Evolutionary conservation across 768 basidiomycete species (phyloP), one percentile per base, ranked within the genome.

Genomic region (Pulveroboletus ravenelii): DNA sequence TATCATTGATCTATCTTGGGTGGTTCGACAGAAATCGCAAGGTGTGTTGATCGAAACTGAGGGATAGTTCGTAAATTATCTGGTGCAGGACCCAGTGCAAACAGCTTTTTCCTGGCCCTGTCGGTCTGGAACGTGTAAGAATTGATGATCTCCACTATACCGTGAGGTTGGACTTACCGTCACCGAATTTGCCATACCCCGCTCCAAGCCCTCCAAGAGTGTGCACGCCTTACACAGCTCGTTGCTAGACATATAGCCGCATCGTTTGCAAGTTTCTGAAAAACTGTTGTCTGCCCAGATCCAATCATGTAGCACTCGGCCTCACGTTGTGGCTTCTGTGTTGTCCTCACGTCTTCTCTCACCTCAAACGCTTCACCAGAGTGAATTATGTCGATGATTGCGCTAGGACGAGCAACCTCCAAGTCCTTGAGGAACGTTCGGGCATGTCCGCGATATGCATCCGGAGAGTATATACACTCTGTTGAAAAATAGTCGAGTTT

Each of bases 401-500:
- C 91, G 62, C 88, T 92, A 0, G 96, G 94, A 12, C 96, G 79
- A 18, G 93, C 87, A 0, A 87, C 90, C 72, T 99, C 96, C 13
- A 98, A 76, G 56, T 96, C 92, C 69, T 99, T 99, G 35, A 99
- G 79, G 60, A 98, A 95, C 0, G 81, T 83, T 42, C 96, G 80
- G 1, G 96, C 93, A 64, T 98, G 94, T 0, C 96, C 96, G 8
- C 96, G 87, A 66, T 99, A 99, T 5, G 96, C 96, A 65, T 97
- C 96, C 9, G 96, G 95, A 5, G 93, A 94, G 68, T 99, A 99
- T 59, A 98, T 97, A 67, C 96, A 99, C 65, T 99, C 96, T 8
- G 95, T 99, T 2, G 94, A 97, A 70, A 96, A 97, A 69, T 99
- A 99, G 64, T 97, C 94, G 18, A 99, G 77, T 70, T 97, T 96